phyloP scores from a whole-genome alignment of 768 basidiomycete genomes.

The Phaeotremella skinneri region DNA sequence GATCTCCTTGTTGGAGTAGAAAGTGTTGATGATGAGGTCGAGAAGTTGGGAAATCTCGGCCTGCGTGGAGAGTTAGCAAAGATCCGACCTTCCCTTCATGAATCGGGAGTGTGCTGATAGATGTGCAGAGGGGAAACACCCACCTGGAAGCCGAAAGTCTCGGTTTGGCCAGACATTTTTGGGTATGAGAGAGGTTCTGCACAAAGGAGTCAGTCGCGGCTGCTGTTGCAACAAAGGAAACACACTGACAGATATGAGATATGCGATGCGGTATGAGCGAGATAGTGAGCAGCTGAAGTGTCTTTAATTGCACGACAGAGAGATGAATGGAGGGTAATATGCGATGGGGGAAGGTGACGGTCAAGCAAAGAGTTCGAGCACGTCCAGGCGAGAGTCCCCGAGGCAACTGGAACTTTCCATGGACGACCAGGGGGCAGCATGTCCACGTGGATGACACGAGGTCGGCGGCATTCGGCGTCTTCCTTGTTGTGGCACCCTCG shows the following conservation, averaged over 20 bases:
- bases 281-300: constrained; percentile 10
- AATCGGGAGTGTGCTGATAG: neutral
- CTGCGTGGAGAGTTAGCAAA: constrained; percentile 56
- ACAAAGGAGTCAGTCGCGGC: neutral
- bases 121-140: neutral
- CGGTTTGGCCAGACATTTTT: constrained; percentile 40
- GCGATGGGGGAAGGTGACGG: too few species aligned
- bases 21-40: constrained; percentile 99
- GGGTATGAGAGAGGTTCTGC: neutral
- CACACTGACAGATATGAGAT: constrained; percentile 1
- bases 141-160: constrained; percentile 49
- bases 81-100: neutral
- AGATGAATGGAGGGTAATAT: too few species aligned
- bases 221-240: neutral
- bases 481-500: neutral
- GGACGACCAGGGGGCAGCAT: too few species aligned
- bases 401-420: neutral
- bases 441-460: neutral
- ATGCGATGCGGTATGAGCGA: neutral
- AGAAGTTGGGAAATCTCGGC: constrained; percentile 99
- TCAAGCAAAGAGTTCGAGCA: too few species aligned
- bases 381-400: neutral
- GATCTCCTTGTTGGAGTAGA: constrained; percentile 99
- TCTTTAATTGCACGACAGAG: neutral
- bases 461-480: neutral